Conservation (phyloP, 129 eudicot genomes). For the Ambrosia trifida region DNA sequence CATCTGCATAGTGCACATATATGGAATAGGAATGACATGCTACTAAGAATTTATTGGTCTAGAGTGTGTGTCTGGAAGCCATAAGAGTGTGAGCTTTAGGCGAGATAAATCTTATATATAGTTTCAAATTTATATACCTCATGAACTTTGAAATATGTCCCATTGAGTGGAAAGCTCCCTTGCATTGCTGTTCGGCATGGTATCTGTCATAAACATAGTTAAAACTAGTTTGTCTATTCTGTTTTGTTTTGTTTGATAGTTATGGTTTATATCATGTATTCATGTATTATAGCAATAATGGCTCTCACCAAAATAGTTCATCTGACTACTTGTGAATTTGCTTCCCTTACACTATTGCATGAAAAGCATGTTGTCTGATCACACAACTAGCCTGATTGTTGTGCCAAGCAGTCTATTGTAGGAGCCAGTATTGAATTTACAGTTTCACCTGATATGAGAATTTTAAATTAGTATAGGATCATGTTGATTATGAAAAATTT, state of each 20-base stretch:
- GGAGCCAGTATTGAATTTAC: slow-evolving; percentile 68
- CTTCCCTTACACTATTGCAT: slow-evolving; percentile 9
- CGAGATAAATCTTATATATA: not conserved
- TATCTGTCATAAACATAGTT: slow-evolving; percentile 40
- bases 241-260: not conserved
- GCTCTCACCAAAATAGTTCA: slow-evolving; percentile 9
- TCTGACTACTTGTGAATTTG: slow-evolving; percentile 7
- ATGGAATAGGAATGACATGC: not conserved
- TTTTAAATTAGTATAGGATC: not conserved
- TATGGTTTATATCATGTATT: not conserved
- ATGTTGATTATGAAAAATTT: not conserved
- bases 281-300: not conserved
- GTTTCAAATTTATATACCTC: slow-evolving; percentile 49
- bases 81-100: not conserved
- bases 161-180: slow-evolving; percentile 48
- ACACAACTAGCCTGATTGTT: slow-evolving; percentile 28
- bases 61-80: not conserved
- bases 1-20: slow-evolving; percentile 40
- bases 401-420: slow-evolving; percentile 47
- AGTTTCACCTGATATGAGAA: slow-evolving; percentile 59
- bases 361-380: slow-evolving; percentile 7
- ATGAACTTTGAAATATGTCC: not conserved
- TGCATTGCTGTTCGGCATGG: slow-evolving; percentile 91
- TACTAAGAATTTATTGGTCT: slow-evolving; percentile 2
- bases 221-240: not conserved